These are phyloP conservation scores for Fusarium goolgardi DNA, from an alignment of 2,329 filamentous ascomycete genomes.

Conservation along the genomic window DNA sequence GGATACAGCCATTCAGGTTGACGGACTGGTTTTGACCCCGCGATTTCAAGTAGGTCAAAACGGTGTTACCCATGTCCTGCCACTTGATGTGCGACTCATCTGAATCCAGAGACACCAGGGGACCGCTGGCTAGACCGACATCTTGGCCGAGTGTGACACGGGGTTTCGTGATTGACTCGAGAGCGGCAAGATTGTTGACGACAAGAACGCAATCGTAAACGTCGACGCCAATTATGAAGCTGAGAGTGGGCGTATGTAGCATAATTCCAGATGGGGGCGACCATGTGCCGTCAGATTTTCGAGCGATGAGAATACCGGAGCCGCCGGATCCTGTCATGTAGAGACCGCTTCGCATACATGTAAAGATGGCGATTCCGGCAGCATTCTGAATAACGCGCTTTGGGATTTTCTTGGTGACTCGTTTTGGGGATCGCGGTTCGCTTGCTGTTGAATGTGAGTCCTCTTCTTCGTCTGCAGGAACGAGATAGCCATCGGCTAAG, in stretches of 20 bases:
- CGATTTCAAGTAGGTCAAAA: constrained; percentile 69
- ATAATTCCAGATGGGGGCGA: constrained; percentile 91
- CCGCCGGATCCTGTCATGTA: constrained; percentile 94
- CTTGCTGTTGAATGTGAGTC: constrained; percentile 47
- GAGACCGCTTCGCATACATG: constrained; percentile 91
- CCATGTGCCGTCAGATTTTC: constrained; percentile 88
- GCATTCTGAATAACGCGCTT: constrained; percentile 86
- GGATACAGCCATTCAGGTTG: constrained; percentile 66
- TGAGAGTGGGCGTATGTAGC: constrained; percentile 87
- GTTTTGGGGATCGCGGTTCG: constrained; percentile 63
- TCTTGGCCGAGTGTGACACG: constrained; percentile 85
- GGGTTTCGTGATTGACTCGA: constrained; percentile 85
- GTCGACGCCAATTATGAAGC: constrained; percentile 91
- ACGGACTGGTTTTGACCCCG: constrained; percentile 66
- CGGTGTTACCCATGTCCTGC: constrained; percentile 65
- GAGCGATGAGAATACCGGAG: constrained; percentile 85
- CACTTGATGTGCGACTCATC: constrained; percentile 64
- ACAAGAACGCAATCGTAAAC: constrained; percentile 96
- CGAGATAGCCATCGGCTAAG: constrained; percentile 67
- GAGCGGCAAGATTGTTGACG: constrained; percentile 85
- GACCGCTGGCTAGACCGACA: constrained; percentile 80
- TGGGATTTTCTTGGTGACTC: constrained; percentile 82
- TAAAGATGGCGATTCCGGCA: constrained; percentile 92
- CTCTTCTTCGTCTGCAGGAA: constrained; percentile 56
- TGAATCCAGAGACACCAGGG: constrained; percentile 69